Evolutionary conservation across 768 basidiomycete species (phyloP), one percentile per base, ranked within the genome.

Genomic region (Phanerochaete sordida): DNA sequence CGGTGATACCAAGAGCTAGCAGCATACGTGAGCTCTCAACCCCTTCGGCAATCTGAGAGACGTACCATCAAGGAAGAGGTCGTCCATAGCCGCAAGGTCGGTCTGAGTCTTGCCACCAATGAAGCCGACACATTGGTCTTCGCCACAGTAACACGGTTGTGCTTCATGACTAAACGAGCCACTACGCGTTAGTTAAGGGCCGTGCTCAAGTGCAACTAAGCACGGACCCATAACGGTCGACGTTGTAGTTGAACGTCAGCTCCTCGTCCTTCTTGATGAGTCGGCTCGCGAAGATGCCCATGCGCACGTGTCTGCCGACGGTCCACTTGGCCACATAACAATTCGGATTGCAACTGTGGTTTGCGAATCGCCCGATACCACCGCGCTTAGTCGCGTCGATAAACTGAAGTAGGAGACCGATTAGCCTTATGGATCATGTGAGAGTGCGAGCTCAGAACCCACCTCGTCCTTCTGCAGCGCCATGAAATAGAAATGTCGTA

Each of bases 251-350:
- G 79, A 98, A 98, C 0, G 97, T 98, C 66, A 98, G 74, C 73
- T 98, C 95, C 69, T 97, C 95, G 62, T 91, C 73, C 69, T 83
- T 84, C 70, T 81, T 73, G 64, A 98, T 88, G 56, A 79, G 64
- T 45, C 93, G 82, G 67, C 88, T 93, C n/a, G 96, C 87, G 68
- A 98, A 99, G 66, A 98, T 98, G 47, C 95, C 97, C 96, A 98
- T 98, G 35, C 97, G 88, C 62, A 98, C 86, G 45, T 88, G 83
- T 31, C 83, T 76, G 9, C 91, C 95, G 30, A 98, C 83, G 3
- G 94, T 93, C 97, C 97, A 99, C 74, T 97, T 98, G 28, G 95
- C 94, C 7, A 99, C 97, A 70, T 92, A 96, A 70, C 93, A 98
- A 69, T 98, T 99, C 11, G 97, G 96, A 61, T 86, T 93, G 71